These are phyloP conservation scores for Beta macrorhiza DNA, from an alignment of 179 eudicot genomes.

Conservation along the genomic window DNA sequence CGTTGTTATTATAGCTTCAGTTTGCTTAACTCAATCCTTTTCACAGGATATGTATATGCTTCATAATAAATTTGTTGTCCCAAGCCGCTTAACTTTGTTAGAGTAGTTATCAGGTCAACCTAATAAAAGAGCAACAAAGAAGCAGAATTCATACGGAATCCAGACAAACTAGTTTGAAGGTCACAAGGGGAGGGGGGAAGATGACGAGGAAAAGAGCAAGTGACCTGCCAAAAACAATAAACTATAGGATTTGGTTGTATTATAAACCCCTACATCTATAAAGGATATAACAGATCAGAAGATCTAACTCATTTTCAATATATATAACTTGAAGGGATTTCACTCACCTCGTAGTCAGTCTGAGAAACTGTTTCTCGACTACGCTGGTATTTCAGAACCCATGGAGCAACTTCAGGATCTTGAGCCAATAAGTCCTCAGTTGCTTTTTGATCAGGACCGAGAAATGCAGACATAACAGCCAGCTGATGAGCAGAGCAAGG, in stretches of 20 bases:
- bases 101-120: constrained; percentile 88
- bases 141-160: not conserved
- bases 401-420: constrained; percentile 77
- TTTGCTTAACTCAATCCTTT: constrained; percentile 60
- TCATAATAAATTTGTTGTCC: constrained; percentile 88
- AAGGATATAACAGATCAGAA: not conserved
- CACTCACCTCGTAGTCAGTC: constrained; percentile 81
- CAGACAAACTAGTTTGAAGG: not conserved
- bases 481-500: constrained; percentile 41
- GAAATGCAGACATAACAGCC: constrained; percentile 93
- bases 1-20: constrained; percentile 43
- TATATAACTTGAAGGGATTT: not conserved
- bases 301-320: not conserved
- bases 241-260: not conserved
- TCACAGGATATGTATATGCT: constrained; percentile 74
- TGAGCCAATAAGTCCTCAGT: constrained; percentile 71
- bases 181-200: not conserved
- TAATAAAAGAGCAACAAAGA: constrained; percentile 20
- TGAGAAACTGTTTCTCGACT: constrained; percentile 94
- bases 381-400: constrained; percentile 95
- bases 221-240: not conserved
- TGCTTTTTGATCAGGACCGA: constrained; percentile 86
- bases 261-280: not conserved
- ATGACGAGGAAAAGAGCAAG: not conserved
- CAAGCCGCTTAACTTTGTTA: constrained; percentile 76